Percentiles rank a stretch among this genome's conserved stretches.
Conservation (phyloP, 2,329 filamentous ascomycete genomes). For the Trichoderma simmonsii region DNA sequence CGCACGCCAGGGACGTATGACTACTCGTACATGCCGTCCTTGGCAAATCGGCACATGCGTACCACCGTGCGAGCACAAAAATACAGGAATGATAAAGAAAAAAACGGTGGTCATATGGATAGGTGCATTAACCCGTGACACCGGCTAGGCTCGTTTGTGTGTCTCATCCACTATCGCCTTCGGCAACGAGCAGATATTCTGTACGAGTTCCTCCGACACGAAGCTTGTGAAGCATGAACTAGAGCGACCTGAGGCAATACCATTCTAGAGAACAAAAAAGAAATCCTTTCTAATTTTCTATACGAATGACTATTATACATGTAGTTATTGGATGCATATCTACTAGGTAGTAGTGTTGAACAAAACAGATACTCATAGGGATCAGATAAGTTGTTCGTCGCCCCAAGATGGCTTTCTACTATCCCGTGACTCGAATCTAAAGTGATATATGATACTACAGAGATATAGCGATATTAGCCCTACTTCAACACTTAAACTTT, state of each 20-base stretch:
- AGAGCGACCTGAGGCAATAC: background rate
- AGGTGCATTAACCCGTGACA: background rate
- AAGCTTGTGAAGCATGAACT: background rate
- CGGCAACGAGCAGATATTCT: background rate
- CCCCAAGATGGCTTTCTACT: background rate
- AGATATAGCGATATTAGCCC: background rate
- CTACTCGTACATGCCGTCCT: background rate
- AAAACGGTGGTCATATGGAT: background rate
- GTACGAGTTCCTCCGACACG: constrained; percentile 2
- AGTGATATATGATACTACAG: background rate
- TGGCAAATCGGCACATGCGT: background rate
- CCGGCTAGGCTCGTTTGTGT: constrained; percentile 1
- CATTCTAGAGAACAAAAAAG: background rate
- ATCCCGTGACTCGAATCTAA: background rate
- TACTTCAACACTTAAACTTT: too few relatives aligned
- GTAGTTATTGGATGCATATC: background rate
- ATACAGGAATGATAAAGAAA: background rate
- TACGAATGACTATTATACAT: background rate
- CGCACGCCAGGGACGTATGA: background rate
- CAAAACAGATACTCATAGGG: background rate
- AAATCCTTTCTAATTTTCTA: background rate
- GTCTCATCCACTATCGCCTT: background rate
- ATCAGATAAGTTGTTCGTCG: too few relatives aligned
- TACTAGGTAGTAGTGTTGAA: background rate
- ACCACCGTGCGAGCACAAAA: background rate